Base-by-base conservation (phyloP, 108 stramenopile genomes). In the Chaetoceros muelleri region DNA sequence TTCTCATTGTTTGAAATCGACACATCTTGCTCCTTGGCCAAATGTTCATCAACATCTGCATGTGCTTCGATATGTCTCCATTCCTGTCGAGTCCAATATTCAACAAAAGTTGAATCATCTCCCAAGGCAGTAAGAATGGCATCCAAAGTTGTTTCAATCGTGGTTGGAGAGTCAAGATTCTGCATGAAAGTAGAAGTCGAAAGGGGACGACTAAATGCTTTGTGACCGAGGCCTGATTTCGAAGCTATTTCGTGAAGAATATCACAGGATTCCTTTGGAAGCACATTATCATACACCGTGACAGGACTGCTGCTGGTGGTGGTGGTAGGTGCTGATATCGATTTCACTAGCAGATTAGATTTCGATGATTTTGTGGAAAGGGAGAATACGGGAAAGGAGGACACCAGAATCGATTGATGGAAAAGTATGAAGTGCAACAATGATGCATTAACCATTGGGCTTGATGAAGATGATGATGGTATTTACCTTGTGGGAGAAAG, bases 11-110 rank as follows among this genome's bases (percentile, higher is more conserved):
- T n/a, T n/a, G n/a, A n/a, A 34, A 23, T 21, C 30, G 2, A 51
- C 48, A 51, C 63, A 49, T 76, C 77, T 16, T 72, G 48, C 45
- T 46, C 16, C 46, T 80, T 82, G 0, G 81, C 75, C 44, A 71
- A 28, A 57, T 67, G 64, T 57, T 85, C 84, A 57, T 84, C 82
- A 0, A 87, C 76, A 72, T 87, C 86, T 17, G 86, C 80, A 58
- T 87, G 86, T 7, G 86, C 86, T 31, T 82, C 78, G 25, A 80
- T 87, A 30, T 72, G 69, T 28, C 76, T 50, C 82, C 82, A 87
- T 57, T 84, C 82, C 45, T 72, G 70, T 19, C 82, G 64, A 17
- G 71, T 67, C 86, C 86, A 87, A 57, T 82, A 87, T 57, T 87
- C 86, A 17, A 87, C 82, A 58, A 68, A 82, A 25, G 46, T 28